A percentile compares a stretch with the other conserved stretches of the same genome.
phyloP scores from a whole-genome alignment of 179 eudicot genomes.

The Pouteria campechiana region DNA sequence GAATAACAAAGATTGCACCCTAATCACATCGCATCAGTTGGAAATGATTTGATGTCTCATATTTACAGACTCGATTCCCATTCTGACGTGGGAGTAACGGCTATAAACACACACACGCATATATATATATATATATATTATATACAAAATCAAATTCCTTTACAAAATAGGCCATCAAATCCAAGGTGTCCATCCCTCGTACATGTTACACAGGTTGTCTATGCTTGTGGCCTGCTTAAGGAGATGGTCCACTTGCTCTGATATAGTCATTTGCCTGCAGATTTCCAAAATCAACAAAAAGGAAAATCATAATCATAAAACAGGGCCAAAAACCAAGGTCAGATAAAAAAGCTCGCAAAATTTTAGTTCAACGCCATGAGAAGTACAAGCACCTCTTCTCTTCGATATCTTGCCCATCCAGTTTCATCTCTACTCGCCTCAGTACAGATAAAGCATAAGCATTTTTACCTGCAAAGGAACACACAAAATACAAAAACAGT shows the following conservation, averaged over 20 bases:
- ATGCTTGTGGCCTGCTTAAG: slow-evolving; percentile 91
- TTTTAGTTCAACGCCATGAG: slow-evolving; percentile 5
- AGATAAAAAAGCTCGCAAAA: slow-evolving; percentile 1
- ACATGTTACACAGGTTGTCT: slow-evolving; percentile 98
- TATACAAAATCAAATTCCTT: no score
- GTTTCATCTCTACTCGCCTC: slow-evolving; percentile 81
- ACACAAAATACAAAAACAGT: no score
- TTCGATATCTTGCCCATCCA: slow-evolving; percentile 79
- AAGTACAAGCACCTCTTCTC: slow-evolving; percentile 67
- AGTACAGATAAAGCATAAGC: slow-evolving; percentile 82
- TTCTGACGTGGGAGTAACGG: no score
- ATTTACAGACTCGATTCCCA: no score
- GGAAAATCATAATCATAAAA: no score
- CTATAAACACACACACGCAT: no score
- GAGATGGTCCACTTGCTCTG: slow-evolving; percentile 90
- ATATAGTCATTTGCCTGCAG: slow-evolving; percentile 56
- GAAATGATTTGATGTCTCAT: no score
- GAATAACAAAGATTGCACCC: no score
- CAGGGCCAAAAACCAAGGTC: background rate
- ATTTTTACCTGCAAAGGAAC: slow-evolving; percentile 76
- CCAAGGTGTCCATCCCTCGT: slow-evolving; percentile 99
- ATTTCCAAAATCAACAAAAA: background rate
- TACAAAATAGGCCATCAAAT: no score
- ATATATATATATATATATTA: no score
- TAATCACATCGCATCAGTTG: no score